A percentile compares a stretch with the other conserved stretches of the same genome.
Conservation (phyloP, 140 eudicot species). For the Stevia rebaudiana region DNA sequence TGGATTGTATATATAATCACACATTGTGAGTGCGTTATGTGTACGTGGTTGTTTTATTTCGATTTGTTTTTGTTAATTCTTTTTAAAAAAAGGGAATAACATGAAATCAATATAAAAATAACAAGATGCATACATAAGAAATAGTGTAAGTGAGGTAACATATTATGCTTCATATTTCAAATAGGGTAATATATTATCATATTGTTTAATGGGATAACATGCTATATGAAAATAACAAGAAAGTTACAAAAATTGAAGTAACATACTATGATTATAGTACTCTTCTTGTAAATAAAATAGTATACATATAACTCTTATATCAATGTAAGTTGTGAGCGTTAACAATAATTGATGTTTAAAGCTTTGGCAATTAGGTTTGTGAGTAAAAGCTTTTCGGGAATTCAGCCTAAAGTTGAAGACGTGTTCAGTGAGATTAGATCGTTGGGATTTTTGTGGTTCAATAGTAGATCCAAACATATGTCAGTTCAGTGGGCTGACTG, state of each 20-base stretch:
- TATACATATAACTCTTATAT: neutral
- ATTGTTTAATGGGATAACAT: neutral
- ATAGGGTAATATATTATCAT: no score
- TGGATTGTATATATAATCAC: conserved; percentile 25
- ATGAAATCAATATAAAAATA: neutral
- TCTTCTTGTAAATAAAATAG: no score
- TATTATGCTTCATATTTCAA: neutral
- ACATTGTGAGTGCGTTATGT: conserved; percentile 12
- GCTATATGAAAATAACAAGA: no score
- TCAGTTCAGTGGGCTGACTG: no score
- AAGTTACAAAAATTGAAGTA: no score
- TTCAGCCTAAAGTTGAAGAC: no score
- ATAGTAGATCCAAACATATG: no score
- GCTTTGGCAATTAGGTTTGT: no score
- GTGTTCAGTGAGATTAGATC: no score
- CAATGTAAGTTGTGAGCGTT: neutral
- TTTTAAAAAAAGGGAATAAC: neutral
- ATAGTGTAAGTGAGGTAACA: neutral
- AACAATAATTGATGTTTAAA: neutral
- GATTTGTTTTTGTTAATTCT: neutral
- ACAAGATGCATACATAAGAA: neutral
- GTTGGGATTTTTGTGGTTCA: no score
- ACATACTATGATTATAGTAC: neutral
- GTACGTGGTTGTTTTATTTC: neutral
- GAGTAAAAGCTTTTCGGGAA: no score